phyloP scores from a whole-genome alignment of 805 yeast genomes.

The Candida maesae region DNA sequence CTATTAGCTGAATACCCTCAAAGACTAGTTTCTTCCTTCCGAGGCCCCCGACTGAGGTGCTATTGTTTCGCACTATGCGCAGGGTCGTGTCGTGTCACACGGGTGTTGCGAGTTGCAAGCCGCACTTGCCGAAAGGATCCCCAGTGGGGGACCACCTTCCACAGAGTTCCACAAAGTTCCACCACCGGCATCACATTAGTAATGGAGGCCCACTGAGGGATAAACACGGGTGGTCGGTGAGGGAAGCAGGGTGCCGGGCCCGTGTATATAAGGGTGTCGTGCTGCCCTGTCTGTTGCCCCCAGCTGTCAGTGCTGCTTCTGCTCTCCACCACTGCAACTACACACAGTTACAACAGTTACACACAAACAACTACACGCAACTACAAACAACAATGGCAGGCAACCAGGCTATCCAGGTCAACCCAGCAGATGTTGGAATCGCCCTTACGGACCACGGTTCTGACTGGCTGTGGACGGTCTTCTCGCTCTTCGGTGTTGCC shows the following conservation, averaged over 20 bases:
- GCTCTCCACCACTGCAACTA: too few relatives aligned
- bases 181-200: not conserved
- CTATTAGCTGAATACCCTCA: too few relatives aligned
- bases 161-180: not conserved
- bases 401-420: slow-evolving; percentile 20
- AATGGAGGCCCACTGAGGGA: too few relatives aligned
- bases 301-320: not conserved
- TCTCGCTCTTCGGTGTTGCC: slow-evolving; percentile 42
- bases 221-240: too few relatives aligned
- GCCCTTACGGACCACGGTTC: slow-evolving; percentile 56
- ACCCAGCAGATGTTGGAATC: slow-evolving; percentile 39
- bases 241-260: too few relatives aligned
- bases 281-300: not conserved
- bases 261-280: not conserved
- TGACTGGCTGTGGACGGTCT: slow-evolving; percentile 65
- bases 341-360: not conserved
- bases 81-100: too few relatives aligned
- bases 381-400: slow-evolving; percentile 17
- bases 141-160: too few relatives aligned
- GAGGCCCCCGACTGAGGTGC: too few relatives aligned
- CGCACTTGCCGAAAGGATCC: too few relatives aligned
- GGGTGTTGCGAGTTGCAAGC: too few relatives aligned
- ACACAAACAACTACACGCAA: not conserved
- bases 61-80: too few relatives aligned
- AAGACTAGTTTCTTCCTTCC: too few relatives aligned